Evolutionary conservation across 306 rosid species (phyloP), one percentile per base, ranked within the genome.

Genomic region (Cicer bijugum): DNA sequence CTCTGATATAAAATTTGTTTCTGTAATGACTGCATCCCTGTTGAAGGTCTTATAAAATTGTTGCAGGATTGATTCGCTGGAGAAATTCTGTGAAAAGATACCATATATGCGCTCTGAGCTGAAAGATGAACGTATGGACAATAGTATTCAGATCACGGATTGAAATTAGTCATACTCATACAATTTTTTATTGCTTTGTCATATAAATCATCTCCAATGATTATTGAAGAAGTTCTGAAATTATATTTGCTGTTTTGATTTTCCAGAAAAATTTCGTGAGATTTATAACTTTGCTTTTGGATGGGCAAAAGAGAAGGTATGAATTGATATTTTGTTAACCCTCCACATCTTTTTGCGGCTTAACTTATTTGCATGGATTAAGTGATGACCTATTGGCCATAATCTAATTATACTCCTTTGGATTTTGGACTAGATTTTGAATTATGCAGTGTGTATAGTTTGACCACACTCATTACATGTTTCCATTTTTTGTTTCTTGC

Each of bases 281-380:
- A 91, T 95, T 53, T 95, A 95, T 84, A 95, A 91, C 86, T 95
- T 91, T 67, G 97, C 99, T 66, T 95, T 95, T 86, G 89, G 91
- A 76, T 95, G 99, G 99, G 99, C 99, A 72, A 95, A 91, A 80
- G 99, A 94, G 83, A 94, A 94, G 97, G 99, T 94, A 87, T 33
- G 82, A 19, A 20, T 61, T 60, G 44, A 6, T 53, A 48, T 45
- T 51, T 68, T 58, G 72, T 55, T 79, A 6, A 52, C 56, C 62
- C 64, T 37, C 35, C 9, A 52, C 51, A 28, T 10, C 38, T 68
- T 53, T 66, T 37, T 57, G 56, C 46, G 46, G 66, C 60, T 63
- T 71, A 12, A 63, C 55, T 55, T 45, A 37, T 62, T 52, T 63
- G 35, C 58, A 20, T 55, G 56, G 40, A 37, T 7, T 63, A 43